phyloP scores from a whole-genome alignment of 1,284 basidiomycete genomes.

The Ganoderma sinense region DNA sequence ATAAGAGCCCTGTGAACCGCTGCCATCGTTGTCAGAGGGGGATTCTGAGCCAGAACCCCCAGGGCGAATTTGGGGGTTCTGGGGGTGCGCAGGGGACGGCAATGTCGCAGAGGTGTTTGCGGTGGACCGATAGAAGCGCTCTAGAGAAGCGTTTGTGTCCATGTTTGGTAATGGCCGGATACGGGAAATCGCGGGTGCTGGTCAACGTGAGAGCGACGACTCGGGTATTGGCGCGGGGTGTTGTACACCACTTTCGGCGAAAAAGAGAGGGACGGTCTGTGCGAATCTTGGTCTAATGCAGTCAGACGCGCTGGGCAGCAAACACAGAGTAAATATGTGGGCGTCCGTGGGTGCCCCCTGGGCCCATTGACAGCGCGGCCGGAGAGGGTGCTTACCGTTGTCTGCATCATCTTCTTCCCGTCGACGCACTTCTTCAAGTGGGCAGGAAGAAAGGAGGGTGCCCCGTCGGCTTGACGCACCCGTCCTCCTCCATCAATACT shows the following conservation, averaged over 20 bases:
- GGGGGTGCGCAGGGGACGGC: constrained; percentile 25
- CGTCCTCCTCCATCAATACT: constrained; percentile 16
- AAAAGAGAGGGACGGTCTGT: constrained; percentile 25
- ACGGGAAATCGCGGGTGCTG: constrained; percentile 33
- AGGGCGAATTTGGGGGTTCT: constrained; percentile 23
- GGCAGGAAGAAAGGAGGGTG: constrained; percentile 13
- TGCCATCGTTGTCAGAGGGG: constrained; percentile 28
- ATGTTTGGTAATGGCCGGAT: constrained; percentile 37
- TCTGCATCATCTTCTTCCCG: constrained; percentile 8
- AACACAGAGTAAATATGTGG: constrained; percentile 24
- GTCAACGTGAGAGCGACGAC: constrained; percentile 33
- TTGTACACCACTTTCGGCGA: constrained; percentile 21
- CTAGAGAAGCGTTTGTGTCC: constrained; percentile 33
- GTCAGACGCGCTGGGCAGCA: background rate
- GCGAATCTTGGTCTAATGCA: constrained; percentile 12
- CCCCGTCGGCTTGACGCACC: constrained; percentile 8
- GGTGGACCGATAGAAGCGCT: constrained; percentile 35
- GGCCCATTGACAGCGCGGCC: constrained; percentile 7
- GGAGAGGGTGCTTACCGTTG: constrained; percentile 6
- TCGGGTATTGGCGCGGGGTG: constrained; percentile 10
- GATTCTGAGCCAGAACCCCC: constrained; percentile 32
- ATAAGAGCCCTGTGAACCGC: constrained; percentile 23
- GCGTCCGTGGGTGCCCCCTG: constrained; percentile 23
- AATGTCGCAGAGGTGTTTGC: constrained; percentile 25
- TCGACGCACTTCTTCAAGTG: constrained; percentile 11